Conservation (phyloP, 306 rosid species). For the Oxytropis ochrocephala region DNA sequence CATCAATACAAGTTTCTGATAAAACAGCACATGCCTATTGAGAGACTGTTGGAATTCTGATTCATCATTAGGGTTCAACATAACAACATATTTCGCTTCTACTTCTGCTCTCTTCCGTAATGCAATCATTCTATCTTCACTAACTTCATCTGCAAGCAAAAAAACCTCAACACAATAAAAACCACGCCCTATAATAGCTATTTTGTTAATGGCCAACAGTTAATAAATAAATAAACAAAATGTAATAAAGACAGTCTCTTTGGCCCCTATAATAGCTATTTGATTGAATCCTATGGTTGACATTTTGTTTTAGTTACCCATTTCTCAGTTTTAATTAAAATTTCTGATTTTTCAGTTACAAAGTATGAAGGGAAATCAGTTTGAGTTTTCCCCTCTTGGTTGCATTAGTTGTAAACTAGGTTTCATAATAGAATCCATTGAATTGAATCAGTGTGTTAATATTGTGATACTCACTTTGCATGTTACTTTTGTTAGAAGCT, state of each 20-base stretch:
- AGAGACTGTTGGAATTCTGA: slow-evolving; percentile 52
- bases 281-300: not conserved
- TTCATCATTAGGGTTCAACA: slow-evolving; percentile 51
- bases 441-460: not conserved
- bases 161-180: not conserved
- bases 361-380: not conserved
- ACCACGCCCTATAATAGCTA: not conserved
- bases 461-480: not conserved
- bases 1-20: not conserved
- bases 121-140: slow-evolving; percentile 84
- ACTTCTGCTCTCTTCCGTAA: slow-evolving; percentile 86
- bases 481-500: slow-evolving; percentile 13
- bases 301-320: not conserved
- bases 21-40: slow-evolving; percentile 38
- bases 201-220: not conserved
- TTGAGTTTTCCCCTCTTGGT: too few relatives aligned
- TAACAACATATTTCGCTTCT: slow-evolving; percentile 59
- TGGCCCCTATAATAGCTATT: not conserved
- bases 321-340: slow-evolving; percentile 13
- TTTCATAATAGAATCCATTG: not conserved
- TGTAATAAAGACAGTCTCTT: too few relatives aligned
- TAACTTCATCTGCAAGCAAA: slow-evolving; percentile 55
- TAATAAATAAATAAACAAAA: not conserved
- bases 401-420: too few relatives aligned
- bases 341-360: not conserved